phyloP scores from a whole-genome alignment of 495 filamentous ascomycete genomes.

The Penicillium longicatenatum region DNA sequence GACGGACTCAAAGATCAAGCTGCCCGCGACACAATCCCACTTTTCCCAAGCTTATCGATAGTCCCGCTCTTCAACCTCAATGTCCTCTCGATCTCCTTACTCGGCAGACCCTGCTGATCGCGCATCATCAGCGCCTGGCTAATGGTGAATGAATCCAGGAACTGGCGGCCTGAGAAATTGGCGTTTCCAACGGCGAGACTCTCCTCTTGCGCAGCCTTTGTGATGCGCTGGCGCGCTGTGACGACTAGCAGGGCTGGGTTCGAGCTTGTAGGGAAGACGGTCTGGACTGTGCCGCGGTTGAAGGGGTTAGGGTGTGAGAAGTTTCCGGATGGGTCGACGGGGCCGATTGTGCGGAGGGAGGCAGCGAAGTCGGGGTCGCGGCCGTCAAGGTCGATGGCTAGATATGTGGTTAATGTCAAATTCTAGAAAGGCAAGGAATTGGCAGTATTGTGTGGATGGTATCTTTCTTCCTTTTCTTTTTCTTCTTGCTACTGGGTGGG shows the following conservation, averaged over 20 bases:
- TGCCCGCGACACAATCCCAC: slow-evolving; percentile 50
- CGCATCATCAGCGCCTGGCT: slow-evolving; percentile 61
- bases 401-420: slow-evolving; percentile 8
- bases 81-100: slow-evolving; percentile 58
- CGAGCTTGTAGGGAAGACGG: slow-evolving; percentile 51
- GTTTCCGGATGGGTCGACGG: slow-evolving; percentile 63
- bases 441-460: not conserved
- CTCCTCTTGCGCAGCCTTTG: slow-evolving; percentile 54
- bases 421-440: not conserved
- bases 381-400: slow-evolving; percentile 67
- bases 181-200: slow-evolving; percentile 44
- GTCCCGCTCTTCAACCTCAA: slow-evolving; percentile 61
- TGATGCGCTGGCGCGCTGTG: slow-evolving; percentile 43
- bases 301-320: slow-evolving; percentile 57
- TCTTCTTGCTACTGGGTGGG: not conserved
- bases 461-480: not conserved
- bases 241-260: slow-evolving; percentile 57
- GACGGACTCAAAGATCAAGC: not conserved
- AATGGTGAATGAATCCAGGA: slow-evolving; percentile 63
- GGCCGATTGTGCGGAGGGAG: slow-evolving; percentile 63
- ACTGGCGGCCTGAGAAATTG: slow-evolving; percentile 49
- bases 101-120: slow-evolving; percentile 52
- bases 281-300: slow-evolving; percentile 24
- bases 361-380: slow-evolving; percentile 65
- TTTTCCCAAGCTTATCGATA: slow-evolving; percentile 54